Conservation (phyloP, 2,329 filamentous ascomycete species). For the Ophiocordyceps camponoti-saundersi region DNA sequence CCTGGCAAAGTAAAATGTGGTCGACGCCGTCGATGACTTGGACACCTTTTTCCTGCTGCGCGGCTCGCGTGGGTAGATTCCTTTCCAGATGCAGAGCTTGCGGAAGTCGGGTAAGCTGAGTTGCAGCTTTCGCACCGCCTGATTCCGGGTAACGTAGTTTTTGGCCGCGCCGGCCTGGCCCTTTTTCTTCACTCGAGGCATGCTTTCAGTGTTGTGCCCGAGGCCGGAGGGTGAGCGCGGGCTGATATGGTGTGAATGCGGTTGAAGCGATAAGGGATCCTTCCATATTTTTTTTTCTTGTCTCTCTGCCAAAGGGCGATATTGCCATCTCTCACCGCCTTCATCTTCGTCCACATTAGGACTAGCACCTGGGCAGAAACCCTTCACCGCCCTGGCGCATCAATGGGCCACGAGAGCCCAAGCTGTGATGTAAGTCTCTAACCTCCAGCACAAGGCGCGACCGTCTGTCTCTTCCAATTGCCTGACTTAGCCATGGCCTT, state of each 20-base stretch:
- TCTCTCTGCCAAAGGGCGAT: background rate
- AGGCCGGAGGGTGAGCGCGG: no score
- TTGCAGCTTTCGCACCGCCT: slow-evolving; percentile 94
- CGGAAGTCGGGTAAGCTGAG: slow-evolving; percentile 94
- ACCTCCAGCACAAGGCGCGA: no score
- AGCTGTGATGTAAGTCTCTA: background rate
- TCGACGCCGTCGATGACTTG: slow-evolving; percentile 76
- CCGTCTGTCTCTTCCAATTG: no score
- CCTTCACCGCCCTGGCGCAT: slow-evolving; percentile 10
- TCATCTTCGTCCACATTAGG: slow-evolving; percentile 1
- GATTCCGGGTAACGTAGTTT: slow-evolving; percentile 95
- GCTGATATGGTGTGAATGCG: background rate
- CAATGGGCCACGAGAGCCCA: background rate
- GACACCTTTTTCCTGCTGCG: slow-evolving; percentile 93
- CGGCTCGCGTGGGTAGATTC: slow-evolving; percentile 94
- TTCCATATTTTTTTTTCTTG: slow-evolving; percentile 15
- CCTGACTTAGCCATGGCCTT: no score
- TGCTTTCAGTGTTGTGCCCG: slow-evolving; percentile 8
- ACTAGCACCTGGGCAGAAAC: slow-evolving; percentile 4
- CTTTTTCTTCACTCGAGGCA: slow-evolving; percentile 83
- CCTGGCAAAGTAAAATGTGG: slow-evolving; percentile 83
- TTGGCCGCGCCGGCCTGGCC: slow-evolving; percentile 83
- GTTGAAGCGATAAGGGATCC: background rate
- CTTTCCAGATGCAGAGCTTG: slow-evolving; percentile 98
- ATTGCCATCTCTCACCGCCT: slow-evolving; percentile 15